These are phyloP conservation scores for Arachis stenosperma DNA, from an alignment of 306 rosid species.

Conservation along the genomic window DNA sequence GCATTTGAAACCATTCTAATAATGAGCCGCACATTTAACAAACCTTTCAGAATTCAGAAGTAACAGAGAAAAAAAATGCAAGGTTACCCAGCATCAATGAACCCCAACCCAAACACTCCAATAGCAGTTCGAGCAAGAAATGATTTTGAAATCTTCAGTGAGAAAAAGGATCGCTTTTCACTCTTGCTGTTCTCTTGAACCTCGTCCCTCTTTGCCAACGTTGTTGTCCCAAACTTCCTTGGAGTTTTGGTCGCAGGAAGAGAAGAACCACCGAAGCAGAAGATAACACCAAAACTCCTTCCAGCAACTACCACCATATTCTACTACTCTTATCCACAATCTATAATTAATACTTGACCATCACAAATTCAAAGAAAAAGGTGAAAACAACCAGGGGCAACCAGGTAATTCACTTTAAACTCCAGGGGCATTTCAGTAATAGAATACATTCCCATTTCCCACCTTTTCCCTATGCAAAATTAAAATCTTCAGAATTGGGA, in stretches of 20 bases:
- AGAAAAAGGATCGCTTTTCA: constrained; percentile 32
- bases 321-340: background rate
- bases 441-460: background rate
- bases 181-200: constrained; percentile 36
- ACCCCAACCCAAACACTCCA: constrained; percentile 76
- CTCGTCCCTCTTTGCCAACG: constrained; percentile 50
- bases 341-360: background rate
- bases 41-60: background rate
- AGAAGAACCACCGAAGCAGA: constrained; percentile 30
- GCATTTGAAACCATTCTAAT: background rate
- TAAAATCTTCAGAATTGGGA: constrained; percentile 11
- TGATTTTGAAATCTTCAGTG: constrained; percentile 51
- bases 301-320: constrained; percentile 40
- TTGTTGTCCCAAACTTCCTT: constrained; percentile 29
- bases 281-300: constrained; percentile 44
- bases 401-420: background rate
- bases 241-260: constrained; percentile 42
- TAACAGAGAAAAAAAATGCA: background rate
- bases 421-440: constrained; percentile 28
- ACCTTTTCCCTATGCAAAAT: background rate
- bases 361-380: background rate
- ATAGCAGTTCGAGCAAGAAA: constrained; percentile 60
- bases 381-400: background rate
- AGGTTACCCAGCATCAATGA: constrained; percentile 79
- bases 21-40: background rate